Evolutionary conservation across 164 flowering plant genomes (phyloP), one percentile per base, ranked within the genome.

Genomic region (Saururus chinensis): DNA sequence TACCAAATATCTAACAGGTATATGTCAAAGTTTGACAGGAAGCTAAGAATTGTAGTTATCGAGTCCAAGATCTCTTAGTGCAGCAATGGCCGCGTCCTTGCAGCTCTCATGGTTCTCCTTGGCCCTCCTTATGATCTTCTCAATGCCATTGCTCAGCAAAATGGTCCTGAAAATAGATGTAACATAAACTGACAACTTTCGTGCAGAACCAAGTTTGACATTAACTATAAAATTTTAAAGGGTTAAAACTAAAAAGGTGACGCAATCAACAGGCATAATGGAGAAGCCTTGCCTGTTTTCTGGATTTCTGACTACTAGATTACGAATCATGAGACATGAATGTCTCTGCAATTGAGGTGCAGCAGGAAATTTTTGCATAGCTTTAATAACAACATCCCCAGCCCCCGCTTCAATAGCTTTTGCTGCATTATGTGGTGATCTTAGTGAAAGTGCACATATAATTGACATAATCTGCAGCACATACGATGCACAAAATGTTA

Each of bases 341-440:
- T 79, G 87, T 63, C 67, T 82, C 64, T 87, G 99, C 80, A 90
- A 64, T 64, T 81, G 91, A 45, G 72, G 77, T n/a, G 86, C 81
- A 6, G 74, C 57, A 20, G 97, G 96, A 66, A 87, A 93, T 63
- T 73, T 82, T 62, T 78, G 68, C 97, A 93, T 93, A 40, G 93
- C 82, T 75, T 82, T 87, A 37, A 85, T 79, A 19, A 88, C 95
- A 62, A 93, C 76, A 57, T 93, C 97, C 25, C 99, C 97, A 25
- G 86, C 96, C 25, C 99, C 99, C 25, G 95, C 88, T 80, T 90
- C 97, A 57, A 93, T 68, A 10, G 96, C 96, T 52, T 75, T 74
- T 22, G 91, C 79, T 73, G 99, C 97, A 73, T 83, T 84, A 37
- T 78, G 88, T 10, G 96, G 96, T 40, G 92, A 81, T 70, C 97